Percentiles rank a stretch among this genome's conserved stretches.
phyloP scores from a whole-genome alignment of 352 stramenopile species.

The Globisporangium cylindrosporum region DNA sequence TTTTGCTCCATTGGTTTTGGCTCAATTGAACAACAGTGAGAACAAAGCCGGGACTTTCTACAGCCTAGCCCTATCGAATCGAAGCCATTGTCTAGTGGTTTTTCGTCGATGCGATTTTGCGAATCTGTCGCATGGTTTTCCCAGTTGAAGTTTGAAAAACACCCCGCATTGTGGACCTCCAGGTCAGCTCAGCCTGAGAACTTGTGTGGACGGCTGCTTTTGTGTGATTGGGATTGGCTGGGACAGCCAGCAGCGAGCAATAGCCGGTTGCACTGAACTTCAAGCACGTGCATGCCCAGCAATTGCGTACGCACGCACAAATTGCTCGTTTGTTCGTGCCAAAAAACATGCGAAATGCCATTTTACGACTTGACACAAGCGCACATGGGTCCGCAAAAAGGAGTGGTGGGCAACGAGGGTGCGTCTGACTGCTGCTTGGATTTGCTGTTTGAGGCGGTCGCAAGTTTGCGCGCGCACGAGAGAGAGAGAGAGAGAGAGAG shows the following conservation, averaged over 20 bases:
- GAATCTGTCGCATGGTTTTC: neutral
- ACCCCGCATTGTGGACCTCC: neutral
- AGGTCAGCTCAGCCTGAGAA: neutral
- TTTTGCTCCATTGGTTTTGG: neutral
- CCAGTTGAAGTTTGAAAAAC: neutral
- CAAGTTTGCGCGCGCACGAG: neutral
- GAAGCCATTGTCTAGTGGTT: neutral
- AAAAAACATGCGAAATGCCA: conserved; percentile 6
- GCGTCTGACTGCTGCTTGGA: neutral
- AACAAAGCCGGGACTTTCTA: neutral
- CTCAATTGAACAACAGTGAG: neutral
- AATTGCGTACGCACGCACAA: neutral
- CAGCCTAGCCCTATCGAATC: neutral
- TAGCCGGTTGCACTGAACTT: conserved; percentile 2
- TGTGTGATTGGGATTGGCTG: neutral
- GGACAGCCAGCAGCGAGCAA: neutral
- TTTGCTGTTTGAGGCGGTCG: neutral
- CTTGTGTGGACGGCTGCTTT: neutral
- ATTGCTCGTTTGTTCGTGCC: neutral
- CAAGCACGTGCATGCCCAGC: neutral
- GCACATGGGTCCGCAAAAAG: conserved; percentile 6
- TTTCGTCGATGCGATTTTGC: neutral
- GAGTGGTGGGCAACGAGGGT: neutral
- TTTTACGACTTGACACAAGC: conserved; percentile 4
- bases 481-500: neutral